Base-by-base conservation (phyloP, 1,284 basidiomycete species). In the Coniferiporia sulphurascens region DNA sequence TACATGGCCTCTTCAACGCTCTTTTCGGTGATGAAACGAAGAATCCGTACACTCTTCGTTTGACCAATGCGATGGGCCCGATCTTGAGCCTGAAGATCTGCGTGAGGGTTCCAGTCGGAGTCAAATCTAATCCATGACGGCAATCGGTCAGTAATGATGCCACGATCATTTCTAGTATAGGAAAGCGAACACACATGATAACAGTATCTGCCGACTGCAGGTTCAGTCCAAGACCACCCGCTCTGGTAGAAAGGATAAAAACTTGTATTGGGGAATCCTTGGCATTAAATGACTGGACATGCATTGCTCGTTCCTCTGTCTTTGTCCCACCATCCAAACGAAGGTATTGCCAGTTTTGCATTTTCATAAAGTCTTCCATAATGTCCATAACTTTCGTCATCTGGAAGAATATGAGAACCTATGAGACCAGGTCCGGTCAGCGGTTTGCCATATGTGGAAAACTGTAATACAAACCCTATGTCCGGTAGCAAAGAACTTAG, bases 331-430 rank as follows among this genome's bases (percentile, higher is more conserved):
- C 97, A 74, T 99, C 97, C 22, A 99, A 81, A 66, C 97, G 93
- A 55, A 98, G 86, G 73, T 95, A 92, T 70, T 93, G 90, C 83
- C 87, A 95, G 17, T 85, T 84, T 77, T 91, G 87, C 80, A 89
- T 91, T 70, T 92, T 91, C 71, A 98, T 78, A 72, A 98, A 99
- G 72, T 99, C 97, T 71, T 97, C 95, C 85, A 99, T 96, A 72
- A 99, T 98, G 67, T 98, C 95, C 96, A 99, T 98, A 71, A 98
- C 95, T 68, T 95, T 86, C 7, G 96, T 98, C 96, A 98, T 98
- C 75, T 99, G 96, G 88, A 98, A 98, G 85, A 98, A 98, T 71
- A 99, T 98, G 63, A 99, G 85, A 34, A 98, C 95, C 87, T 91
- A 61, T 1, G 55, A 19, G n/a, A 15, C 15, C 4, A 56, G 56